Evolutionary conservation across 2,329 filamentous ascomycete species (phyloP).

Genomic region (Ploettnerulaceae sp.): DNA sequence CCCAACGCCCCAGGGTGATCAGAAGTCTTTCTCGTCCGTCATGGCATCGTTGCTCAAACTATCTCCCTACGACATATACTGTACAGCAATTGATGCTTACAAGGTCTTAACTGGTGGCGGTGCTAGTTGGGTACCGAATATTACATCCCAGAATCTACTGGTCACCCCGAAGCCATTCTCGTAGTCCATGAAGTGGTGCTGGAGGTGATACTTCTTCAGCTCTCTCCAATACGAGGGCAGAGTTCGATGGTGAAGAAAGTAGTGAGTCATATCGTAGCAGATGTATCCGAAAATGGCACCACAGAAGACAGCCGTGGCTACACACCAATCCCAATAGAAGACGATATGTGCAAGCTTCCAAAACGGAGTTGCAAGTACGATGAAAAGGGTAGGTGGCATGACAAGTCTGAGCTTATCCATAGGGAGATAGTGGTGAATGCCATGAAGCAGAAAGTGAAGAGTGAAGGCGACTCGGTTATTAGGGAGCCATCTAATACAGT

Average conservation of each 20-base stretch:
- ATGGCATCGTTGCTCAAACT: conserved; percentile 21
- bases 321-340: conserved; percentile 81
- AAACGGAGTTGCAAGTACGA: conserved; percentile 80
- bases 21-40: conserved; percentile 17
- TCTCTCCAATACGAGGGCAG: conserved; percentile 84
- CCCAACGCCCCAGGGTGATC: conserved; percentile 12
- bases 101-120: conserved; percentile 27
- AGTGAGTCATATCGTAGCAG: conserved; percentile 95
- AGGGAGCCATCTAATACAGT: conserved; percentile 65
- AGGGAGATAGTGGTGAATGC: conserved; percentile 97
- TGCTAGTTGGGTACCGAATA: conserved; percentile 83
- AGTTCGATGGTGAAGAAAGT: conserved; percentile 95
- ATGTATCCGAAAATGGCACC: conserved; percentile 95
- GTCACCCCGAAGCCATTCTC: conserved; percentile 97
- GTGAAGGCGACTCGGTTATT: conserved; percentile 87
- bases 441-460: conserved; percentile 87
- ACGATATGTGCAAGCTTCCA: conserved; percentile 83
- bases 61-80: not conserved
- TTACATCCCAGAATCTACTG: conserved; percentile 87
- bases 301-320: conserved; percentile 72
- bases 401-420: conserved; percentile 98
- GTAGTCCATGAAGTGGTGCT: conserved; percentile 97
- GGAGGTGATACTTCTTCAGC: conserved; percentile 95
- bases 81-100: conserved; percentile 15
- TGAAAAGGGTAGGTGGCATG: conserved; percentile 89